These are phyloP conservation scores for Alternaria viburni DNA, from an alignment of 2,329 filamentous ascomycete genomes.

Conservation along the genomic window DNA sequence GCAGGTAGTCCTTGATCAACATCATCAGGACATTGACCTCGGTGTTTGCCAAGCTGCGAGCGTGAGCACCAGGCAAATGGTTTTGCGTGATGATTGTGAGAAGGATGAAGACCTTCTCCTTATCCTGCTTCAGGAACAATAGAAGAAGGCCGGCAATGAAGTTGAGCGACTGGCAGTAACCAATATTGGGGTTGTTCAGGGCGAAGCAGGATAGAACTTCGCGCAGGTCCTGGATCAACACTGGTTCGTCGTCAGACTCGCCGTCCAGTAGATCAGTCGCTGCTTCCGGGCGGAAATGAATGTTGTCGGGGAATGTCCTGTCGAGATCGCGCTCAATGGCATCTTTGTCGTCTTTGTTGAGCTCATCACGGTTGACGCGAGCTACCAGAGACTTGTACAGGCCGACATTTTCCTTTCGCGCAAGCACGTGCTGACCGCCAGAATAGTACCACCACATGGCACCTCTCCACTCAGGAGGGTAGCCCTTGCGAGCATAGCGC, in stretches of 20 bases:
- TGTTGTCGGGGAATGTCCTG: slow-evolving; percentile 92
- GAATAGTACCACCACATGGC: slow-evolving; percentile 97
- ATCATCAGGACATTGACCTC: slow-evolving; percentile 94
- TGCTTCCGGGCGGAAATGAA: slow-evolving; percentile 78
- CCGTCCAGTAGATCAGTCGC: slow-evolving; percentile 39
- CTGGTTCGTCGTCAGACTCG: slow-evolving; percentile 65
- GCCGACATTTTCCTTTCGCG: slow-evolving; percentile 69
- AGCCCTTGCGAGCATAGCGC: slow-evolving; percentile 88
- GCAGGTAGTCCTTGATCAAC: slow-evolving; percentile 80
- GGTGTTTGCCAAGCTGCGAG: slow-evolving; percentile 88
- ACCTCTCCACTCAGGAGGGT: slow-evolving; percentile 92
- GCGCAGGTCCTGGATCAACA: slow-evolving; percentile 80
- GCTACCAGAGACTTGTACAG: slow-evolving; percentile 76
- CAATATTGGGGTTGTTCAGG: slow-evolving; percentile 87
- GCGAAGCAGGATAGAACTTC: slow-evolving; percentile 89
- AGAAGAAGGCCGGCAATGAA: slow-evolving; percentile 90
- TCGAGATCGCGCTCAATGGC: slow-evolving; percentile 93
- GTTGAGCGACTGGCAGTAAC: slow-evolving; percentile 95
- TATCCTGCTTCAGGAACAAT: slow-evolving; percentile 78
- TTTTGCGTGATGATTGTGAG: slow-evolving; percentile 89
- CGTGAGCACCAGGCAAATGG: slow-evolving; percentile 90
- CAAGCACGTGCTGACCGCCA: slow-evolving; percentile 79
- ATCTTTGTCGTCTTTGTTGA: slow-evolving; percentile 78
- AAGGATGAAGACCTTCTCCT: slow-evolving; percentile 92
- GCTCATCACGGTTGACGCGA: slow-evolving; percentile 66